Evolutionary conservation across 129 eudicot species (phyloP).

Genomic region (Pseudognaphalium luteoalbum): DNA sequence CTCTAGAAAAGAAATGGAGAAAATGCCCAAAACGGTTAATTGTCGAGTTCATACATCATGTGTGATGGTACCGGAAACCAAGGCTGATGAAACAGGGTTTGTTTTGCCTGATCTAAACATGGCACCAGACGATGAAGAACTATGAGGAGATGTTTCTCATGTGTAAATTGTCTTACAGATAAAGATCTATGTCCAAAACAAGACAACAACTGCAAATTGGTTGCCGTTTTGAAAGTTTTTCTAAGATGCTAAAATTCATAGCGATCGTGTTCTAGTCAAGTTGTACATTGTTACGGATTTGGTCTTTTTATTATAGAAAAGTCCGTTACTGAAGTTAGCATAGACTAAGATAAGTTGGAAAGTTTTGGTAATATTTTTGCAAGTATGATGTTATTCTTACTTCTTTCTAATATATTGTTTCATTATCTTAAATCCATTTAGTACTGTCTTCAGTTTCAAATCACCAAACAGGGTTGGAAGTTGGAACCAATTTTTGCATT

Average conservation of each 20-base stretch:
- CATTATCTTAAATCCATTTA: background rate
- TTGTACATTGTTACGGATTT: slow-evolving; percentile 25
- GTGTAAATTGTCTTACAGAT: slow-evolving; percentile 15
- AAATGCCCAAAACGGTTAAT: background rate
- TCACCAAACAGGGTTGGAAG: too few species aligned
- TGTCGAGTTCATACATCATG: background rate
- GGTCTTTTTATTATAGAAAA: background rate
- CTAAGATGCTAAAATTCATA: background rate
- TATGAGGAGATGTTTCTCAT: background rate
- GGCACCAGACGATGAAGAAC: slow-evolving; percentile 32
- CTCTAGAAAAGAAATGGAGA: background rate
- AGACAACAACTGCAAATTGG: background rate
- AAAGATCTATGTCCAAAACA: background rate
- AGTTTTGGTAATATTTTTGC: background rate
- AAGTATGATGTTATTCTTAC: background rate
- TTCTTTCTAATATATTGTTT: background rate
- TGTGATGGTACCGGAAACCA: background rate
- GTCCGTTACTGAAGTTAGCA: background rate
- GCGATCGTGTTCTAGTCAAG: background rate
- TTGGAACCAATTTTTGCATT: too few species aligned
- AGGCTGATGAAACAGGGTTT: slow-evolving; percentile 33
- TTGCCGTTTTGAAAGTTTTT: slow-evolving; percentile 9
- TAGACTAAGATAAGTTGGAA: background rate
- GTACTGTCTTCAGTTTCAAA: background rate
- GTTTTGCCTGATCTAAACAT: slow-evolving; percentile 43